Percentiles rank a stretch among this genome's conserved stretches.
phyloP scores from a whole-genome alignment of 129 eudicot genomes.

The Flaveria robusta region DNA sequence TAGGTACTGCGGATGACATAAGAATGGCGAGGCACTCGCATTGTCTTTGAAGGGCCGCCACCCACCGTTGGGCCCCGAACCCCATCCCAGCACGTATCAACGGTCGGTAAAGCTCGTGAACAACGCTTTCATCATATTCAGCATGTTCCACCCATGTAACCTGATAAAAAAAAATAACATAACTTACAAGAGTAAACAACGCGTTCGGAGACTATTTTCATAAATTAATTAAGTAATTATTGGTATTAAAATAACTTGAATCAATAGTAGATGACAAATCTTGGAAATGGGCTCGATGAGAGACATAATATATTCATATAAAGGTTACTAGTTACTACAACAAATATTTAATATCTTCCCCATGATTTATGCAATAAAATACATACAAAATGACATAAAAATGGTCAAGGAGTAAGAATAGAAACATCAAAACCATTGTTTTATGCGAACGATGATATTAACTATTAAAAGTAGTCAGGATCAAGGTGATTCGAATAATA shows the following conservation, averaged over 20 bases:
- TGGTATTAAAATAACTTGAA: not conserved
- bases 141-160: conserved; percentile 99
- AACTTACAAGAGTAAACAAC: conserved; percentile 7
- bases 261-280: conserved; percentile 38
- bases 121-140: conserved; percentile 72
- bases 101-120: conserved; percentile 88
- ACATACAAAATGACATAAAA: conserved; percentile 31
- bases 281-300: conserved; percentile 52
- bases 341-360: conserved; percentile 10
- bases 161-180: conserved; percentile 28
- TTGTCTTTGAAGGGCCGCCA: conserved; percentile 87
- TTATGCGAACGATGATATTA: conserved; percentile 53
- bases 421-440: conserved; percentile 87
- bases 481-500: conserved; percentile 55
- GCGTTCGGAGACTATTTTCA: not conserved
- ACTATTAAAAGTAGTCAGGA: conserved; percentile 38
- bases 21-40: conserved; percentile 94
- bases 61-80: conserved; percentile 98
- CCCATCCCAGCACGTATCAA: conserved; percentile 81
- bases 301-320: conserved; percentile 45
- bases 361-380: conserved; percentile 31
- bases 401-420: conserved; percentile 67
- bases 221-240: conserved; percentile 9
- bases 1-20: conserved; percentile 73
- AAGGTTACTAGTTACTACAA: conserved; percentile 14